Base-by-base conservation (phyloP, 495 filamentous ascomycete genomes). In the Tuber borchii region DNA sequence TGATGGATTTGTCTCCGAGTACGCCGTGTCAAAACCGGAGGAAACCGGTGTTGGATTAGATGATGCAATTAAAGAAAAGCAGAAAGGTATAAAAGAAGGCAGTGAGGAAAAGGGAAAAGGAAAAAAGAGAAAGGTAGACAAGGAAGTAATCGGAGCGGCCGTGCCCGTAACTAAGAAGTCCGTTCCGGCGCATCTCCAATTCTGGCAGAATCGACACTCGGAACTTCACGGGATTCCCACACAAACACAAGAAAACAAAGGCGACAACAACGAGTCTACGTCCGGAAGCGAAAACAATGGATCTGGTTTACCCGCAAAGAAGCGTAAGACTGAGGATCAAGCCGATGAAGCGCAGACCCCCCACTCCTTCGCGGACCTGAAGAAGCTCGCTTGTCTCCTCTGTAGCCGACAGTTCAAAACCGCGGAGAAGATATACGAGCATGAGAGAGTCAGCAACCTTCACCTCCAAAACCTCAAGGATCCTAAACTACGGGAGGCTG, bases 171-270 rank as follows among this genome's bases (percentile, higher is more conserved):
- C 82, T 72, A 78, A 84, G 71, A 76, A 87, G 75, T 85, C 88
- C 17, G 85, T 88, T 72, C 88, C 89, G 2, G 86, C 88, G 22
- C 92, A 96, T 79, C 86, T 97, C 46, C 91, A 95, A 84, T 92
- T 94, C 83, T 97, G 94, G 94, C 89, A 91, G 72, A 91, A 94
- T 80, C 92, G 93, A 40, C 92, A 93, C 80, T 92, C 91, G 0
- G 93, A 97, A 82, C 85, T 97, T 56, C 93, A 95, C 78, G 91
- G 92, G 1, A 80, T 79, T 46, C 77, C 70, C 46, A 76, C 80
- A 45, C 65, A 69, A 69, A 72, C 74, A 44, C 19, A 73, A n/a
- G 48, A 31, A 39, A 77, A 65, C 26, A 73, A n/a, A 71, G 73
- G 37, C 42, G 71, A 74, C 74, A 44, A 76, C 10, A 44, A 76